Evolutionary conservation across 2,329 filamentous ascomycete genomes (phyloP).

Genomic region (Sclerotinia minor): DNA sequence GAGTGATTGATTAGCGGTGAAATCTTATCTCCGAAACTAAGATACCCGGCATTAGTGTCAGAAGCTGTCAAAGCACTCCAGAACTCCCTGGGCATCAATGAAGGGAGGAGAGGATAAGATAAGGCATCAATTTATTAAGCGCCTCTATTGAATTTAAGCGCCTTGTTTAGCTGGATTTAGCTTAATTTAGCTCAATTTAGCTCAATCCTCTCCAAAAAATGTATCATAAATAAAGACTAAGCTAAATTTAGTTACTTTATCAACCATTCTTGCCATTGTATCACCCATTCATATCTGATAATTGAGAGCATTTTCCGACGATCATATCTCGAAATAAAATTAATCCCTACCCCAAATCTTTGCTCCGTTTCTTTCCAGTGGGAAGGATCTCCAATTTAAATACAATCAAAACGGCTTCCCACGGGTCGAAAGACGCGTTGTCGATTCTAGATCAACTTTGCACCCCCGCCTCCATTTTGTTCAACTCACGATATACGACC

Average conservation of each 20-base stretch:
- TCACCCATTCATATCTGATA: background rate
- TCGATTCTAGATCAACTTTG: constrained; percentile 41
- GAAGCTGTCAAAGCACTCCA: background rate
- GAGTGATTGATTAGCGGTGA: constrained; percentile 4
- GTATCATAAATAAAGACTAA: background rate
- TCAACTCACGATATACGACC: constrained; percentile 44
- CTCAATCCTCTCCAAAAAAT: background rate
- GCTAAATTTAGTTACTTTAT: background rate
- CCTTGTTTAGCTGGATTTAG: background rate
- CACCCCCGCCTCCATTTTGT: constrained; percentile 47
- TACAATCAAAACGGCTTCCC: constrained; percentile 39
- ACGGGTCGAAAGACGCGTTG: constrained; percentile 39
- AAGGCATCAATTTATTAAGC: constrained; percentile 12
- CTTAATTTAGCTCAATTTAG: background rate
- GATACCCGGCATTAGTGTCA: constrained; percentile 6
- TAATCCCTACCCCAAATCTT: constrained; percentile 5
- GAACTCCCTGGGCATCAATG: background rate
- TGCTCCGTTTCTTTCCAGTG: constrained; percentile 10
- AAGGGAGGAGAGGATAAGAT: background rate
- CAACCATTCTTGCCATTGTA: background rate
- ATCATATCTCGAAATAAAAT: background rate
- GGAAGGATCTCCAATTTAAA: constrained; percentile 18
- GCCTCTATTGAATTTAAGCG: background rate
- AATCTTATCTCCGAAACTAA: constrained; percentile 8
- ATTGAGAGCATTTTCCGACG: constrained; percentile 12